phyloP scores from a whole-genome alignment of 768 basidiomycete species.

The Coprinellus aureogranulatus region DNA sequence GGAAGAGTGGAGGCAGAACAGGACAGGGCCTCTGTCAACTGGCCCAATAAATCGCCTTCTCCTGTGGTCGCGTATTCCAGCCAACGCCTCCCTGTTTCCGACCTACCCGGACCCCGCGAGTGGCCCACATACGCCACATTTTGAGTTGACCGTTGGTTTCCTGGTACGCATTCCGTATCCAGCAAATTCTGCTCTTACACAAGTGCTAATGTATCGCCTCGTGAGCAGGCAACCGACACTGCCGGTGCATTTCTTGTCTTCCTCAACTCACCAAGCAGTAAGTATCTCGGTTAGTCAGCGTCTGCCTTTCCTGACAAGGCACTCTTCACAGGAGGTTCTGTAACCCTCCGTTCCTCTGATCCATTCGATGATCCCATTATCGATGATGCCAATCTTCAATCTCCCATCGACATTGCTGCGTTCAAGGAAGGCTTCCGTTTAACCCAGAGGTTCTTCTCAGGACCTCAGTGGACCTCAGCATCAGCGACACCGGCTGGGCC shows the following conservation, averaged over 20 bases:
- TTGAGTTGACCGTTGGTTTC: constrained; percentile 9
- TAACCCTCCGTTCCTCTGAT: neutral
- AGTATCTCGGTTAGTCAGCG: too few relatives aligned
- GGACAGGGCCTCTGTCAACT: constrained; percentile 21
- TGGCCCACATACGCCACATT: constrained; percentile 20
- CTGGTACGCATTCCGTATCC: neutral
- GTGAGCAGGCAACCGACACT: too few relatives aligned
- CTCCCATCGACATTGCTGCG: constrained; percentile 9
- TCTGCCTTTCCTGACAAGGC: too few relatives aligned
- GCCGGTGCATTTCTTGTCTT: too few relatives aligned
- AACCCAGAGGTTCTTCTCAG: constrained; percentile 4
- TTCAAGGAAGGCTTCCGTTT: constrained; percentile 13
- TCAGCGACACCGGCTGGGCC: constrained; percentile 3
- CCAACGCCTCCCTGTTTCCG: constrained; percentile 17
- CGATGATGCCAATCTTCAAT: constrained; percentile 1
- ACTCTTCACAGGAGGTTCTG: neutral
- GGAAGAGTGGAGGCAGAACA: constrained; percentile 17
- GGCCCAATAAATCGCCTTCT: constrained; percentile 16
- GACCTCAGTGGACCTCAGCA: too few relatives aligned
- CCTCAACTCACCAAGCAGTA: too few relatives aligned
- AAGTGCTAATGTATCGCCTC: too few relatives aligned
- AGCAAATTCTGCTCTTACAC: too few relatives aligned
- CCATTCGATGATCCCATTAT: constrained; percentile 9
- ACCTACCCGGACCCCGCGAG: constrained; percentile 19
- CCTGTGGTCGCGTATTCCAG: constrained; percentile 18